Evolutionary conservation across 1,284 basidiomycete genomes (phyloP), one percentile per base, ranked within the genome.

Genomic region (Cutaneotrichosporon mucoides): DNA sequence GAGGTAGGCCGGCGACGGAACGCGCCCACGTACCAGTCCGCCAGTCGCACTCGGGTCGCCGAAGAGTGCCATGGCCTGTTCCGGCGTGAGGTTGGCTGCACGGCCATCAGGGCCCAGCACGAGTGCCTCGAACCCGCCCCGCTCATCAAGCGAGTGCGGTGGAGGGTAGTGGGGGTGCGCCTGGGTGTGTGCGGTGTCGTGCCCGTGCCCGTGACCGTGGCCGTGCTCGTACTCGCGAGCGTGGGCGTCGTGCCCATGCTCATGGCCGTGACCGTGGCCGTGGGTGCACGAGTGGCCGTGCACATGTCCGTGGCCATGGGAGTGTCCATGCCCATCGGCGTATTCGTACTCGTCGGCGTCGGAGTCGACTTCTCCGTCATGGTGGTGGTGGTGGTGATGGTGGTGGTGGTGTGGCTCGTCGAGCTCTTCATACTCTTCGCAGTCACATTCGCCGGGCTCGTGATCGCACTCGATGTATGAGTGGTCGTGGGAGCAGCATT

Each of bases 401-500:
- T 24, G 24, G 24, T 62, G 49, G 44, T 65, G 59, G 58, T 53
- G 36, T 35, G 42, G 49, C 13, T 62, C 52, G 40, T 64, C 53
- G 40, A 59, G 46, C 24, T 62, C 48, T 24, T 63, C 59, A 34
- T 56, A 45, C 38, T 56, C 53, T 56, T 64, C 60, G 46, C 57
- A 59, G 49, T 59, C 57, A 45, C 61, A 64, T 10, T 56, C 52
- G 35, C 57, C 56, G 0, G 59, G 55, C 12, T 59, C 64, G 45
- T 70, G 61, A 8, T 66, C 65, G 50, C 61, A 59, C 42, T 66
- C 60, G 40, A 60, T 44, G 34, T 64, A 59, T 35, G 59, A 61
- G 40, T 62, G 61, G 43, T 65, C 62, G 46, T 67, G 66, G n/a
- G 62, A 64, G 41, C 62, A 64, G 62, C 71, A 72, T 37, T 70